Evolutionary conservation across 352 stramenopile genomes (phyloP).

Genomic region (Phytophthora lateralis): DNA sequence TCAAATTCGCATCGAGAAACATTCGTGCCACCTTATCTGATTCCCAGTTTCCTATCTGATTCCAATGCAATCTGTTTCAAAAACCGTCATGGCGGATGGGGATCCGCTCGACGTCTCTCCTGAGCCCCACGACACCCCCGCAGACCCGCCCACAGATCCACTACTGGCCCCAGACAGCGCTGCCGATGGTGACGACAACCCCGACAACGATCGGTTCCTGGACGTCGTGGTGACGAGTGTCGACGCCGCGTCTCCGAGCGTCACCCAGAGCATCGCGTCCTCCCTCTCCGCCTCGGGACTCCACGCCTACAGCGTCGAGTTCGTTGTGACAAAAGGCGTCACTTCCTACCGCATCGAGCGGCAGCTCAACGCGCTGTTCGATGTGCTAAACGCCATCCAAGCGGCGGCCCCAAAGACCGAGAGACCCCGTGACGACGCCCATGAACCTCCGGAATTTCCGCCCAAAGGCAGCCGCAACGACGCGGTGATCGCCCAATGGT

Average conservation of each 20-base stretch:
- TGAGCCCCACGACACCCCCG: not conserved
- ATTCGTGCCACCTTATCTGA: not conserved
- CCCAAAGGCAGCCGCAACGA: constrained; percentile 53
- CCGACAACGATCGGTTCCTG: constrained; percentile 38
- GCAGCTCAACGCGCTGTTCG: constrained; percentile 45
- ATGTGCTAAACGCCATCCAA: constrained; percentile 41
- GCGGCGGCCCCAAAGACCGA: constrained; percentile 2
- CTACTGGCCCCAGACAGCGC: not conserved
- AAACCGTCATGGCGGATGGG: not conserved
- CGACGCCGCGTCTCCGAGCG: constrained; percentile 39
- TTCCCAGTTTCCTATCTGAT: not conserved
- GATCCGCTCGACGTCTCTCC: constrained; percentile 6
- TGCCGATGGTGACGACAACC: not conserved
- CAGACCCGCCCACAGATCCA: not conserved
- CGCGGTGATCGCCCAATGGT: constrained; percentile 68
- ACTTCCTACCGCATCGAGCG: constrained; percentile 64
- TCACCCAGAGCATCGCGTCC: constrained; percentile 44
- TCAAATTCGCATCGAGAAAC: no score
- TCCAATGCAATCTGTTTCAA: not conserved
- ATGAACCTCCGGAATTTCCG: constrained; percentile 50
- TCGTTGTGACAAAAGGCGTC: constrained; percentile 58
- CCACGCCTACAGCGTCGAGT: constrained; percentile 54
- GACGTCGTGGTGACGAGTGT: constrained; percentile 76
- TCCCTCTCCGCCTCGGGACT: constrained; percentile 43
- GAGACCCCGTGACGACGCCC: not conserved